Percentiles rank a stretch among this genome's conserved stretches.
These are phyloP conservation scores for Fusarium agapanthi DNA, from an alignment of 2,329 filamentous ascomycete species.

Conservation along the genomic window DNA sequence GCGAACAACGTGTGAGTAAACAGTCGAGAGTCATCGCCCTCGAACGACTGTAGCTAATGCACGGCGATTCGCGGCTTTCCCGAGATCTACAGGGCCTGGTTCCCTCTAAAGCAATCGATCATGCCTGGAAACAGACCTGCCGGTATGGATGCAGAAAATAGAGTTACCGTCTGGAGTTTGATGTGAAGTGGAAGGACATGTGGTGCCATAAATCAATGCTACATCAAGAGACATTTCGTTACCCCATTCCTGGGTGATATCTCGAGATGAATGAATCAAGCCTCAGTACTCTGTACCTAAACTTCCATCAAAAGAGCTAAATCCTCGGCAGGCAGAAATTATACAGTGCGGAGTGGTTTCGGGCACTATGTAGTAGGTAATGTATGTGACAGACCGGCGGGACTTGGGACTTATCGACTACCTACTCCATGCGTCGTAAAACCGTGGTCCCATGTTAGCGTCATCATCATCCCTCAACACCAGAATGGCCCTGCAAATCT, in stretches of 20 bases:
- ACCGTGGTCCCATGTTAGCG: conserved; percentile 39
- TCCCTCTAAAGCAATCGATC: background rate
- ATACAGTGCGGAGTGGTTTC: conserved; percentile 8
- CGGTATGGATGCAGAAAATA: conserved; percentile 2
- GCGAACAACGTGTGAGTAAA: conserved; percentile 38
- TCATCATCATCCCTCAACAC: conserved; percentile 40
- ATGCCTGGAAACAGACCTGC: background rate
- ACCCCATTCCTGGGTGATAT: conserved; percentile 4
- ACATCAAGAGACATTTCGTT: conserved; percentile 16
- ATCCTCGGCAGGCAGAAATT: background rate
- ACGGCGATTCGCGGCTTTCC: conserved; percentile 3
- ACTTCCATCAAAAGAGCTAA: background rate
- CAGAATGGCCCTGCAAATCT: conserved; percentile 34
- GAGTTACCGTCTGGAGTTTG: background rate
- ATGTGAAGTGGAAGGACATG: background rate
- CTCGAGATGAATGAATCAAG: background rate
- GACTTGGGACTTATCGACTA: background rate
- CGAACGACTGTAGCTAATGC: conserved; percentile 25
- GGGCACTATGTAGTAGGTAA: background rate
- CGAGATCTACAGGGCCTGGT: conserved; percentile 28
- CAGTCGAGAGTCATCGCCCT: conserved; percentile 18
- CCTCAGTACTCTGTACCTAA: background rate
- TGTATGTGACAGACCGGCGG: conserved; percentile 3
- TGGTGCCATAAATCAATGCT: conserved; percentile 26
- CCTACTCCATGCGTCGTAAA: conserved; percentile 19